These are phyloP conservation scores for Waitea zeae DNA, from an alignment of 1,284 basidiomycete genomes.

Conservation along the genomic window DNA sequence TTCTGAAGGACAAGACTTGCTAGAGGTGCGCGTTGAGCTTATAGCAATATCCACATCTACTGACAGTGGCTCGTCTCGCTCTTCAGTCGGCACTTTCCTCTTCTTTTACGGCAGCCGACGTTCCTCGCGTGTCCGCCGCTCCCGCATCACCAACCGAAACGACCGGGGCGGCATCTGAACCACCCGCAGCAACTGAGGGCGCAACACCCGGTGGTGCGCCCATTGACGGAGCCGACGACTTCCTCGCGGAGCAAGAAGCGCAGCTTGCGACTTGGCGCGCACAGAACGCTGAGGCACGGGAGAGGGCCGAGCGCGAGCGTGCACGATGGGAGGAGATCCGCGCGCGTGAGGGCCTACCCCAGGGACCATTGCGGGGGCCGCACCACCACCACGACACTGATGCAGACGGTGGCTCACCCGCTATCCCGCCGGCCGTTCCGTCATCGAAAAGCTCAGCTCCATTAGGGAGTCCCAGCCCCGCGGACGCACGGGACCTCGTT, in stretches of 20 bases:
- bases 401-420: slow-evolving; percentile 32
- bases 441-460: slow-evolving; percentile 10
- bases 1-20: no score
- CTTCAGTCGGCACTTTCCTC: no score
- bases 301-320: slow-evolving; percentile 61
- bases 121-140: no score
- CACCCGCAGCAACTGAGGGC: no score
- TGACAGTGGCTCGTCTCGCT: no score
- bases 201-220: no score
- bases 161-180: no score
- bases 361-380: slow-evolving; percentile 9
- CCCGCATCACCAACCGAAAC: no score
- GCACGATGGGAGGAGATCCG: slow-evolving; percentile 48
- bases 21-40: no score
- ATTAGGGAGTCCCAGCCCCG: slow-evolving; percentile 13
- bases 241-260: slow-evolving; percentile 48
- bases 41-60: no score
- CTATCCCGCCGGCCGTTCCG: slow-evolving; percentile 20
- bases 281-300: slow-evolving; percentile 54
- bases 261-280: slow-evolving; percentile 59
- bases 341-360: slow-evolving; percentile 15
- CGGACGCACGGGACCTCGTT: slow-evolving; percentile 27
- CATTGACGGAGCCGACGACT: no score
- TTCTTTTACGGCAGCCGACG: no score
- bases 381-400: slow-evolving; percentile 12